Conservation (phyloP, 306 rosid genomes). For the Cicer bijugum region DNA sequence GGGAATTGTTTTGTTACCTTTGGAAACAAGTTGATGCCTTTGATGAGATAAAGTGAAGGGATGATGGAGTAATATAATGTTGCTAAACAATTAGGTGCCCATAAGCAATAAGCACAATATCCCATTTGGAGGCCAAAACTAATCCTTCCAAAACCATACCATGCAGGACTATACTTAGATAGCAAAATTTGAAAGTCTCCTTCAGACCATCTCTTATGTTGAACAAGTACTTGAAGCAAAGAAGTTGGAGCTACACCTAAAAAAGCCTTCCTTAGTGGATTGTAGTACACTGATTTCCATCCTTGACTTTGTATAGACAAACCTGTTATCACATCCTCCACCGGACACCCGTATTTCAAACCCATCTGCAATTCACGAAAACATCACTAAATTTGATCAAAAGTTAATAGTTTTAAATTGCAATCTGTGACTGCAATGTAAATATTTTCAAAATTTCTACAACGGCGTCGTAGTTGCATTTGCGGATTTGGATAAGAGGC, state of each 20-base stretch:
- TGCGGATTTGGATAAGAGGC: no score
- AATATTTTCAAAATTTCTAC: neutral
- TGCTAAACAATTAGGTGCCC: slow-evolving; percentile 68
- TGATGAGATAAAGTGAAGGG: slow-evolving; percentile 71
- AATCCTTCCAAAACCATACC: slow-evolving; percentile 62
- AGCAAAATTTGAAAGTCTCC: slow-evolving; percentile 69
- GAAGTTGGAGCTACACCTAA: slow-evolving; percentile 69
- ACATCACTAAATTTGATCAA: neutral
- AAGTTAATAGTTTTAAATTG: neutral
- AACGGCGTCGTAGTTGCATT: no score
- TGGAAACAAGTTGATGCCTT: slow-evolving; percentile 73
- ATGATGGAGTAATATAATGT: slow-evolving; percentile 60
- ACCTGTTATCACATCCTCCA: slow-evolving; percentile 87
- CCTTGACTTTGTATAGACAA: slow-evolving; percentile 64
- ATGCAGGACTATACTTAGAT: slow-evolving; percentile 64
- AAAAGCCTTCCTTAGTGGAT: slow-evolving; percentile 72
- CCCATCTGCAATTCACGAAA: slow-evolving; percentile 62
- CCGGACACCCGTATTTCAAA: slow-evolving; percentile 70
- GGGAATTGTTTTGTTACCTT: slow-evolving; percentile 51
- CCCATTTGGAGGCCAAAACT: slow-evolving; percentile 68
- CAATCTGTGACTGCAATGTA: neutral
- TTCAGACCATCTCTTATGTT: slow-evolving; percentile 90
- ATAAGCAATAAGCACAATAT: slow-evolving; percentile 56
- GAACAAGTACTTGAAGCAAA: slow-evolving; percentile 59
- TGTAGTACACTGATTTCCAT: slow-evolving; percentile 77